Evolutionary conservation across 495 filamentous ascomycete genomes (phyloP).

Genomic region (Apodospora peruviana): DNA sequence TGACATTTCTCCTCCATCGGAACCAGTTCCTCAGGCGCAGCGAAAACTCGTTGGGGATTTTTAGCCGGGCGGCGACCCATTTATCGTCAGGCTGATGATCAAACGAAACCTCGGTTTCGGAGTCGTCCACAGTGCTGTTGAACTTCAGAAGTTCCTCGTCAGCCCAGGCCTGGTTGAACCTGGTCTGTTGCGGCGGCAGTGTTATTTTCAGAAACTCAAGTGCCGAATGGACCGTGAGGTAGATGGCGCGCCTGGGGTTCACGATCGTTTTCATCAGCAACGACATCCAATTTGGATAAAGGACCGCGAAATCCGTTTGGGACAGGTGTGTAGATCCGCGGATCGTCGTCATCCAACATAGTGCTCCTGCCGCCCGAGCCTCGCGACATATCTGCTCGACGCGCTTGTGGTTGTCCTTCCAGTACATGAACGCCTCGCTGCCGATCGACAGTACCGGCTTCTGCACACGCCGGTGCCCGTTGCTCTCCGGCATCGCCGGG

Average conservation of each 20-base stretch:
- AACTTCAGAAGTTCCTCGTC: conserved; percentile 36
- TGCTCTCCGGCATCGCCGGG: conserved; percentile 31
- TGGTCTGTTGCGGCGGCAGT: conserved; percentile 29
- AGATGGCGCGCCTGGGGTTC: conserved; percentile 49
- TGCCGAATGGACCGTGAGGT: conserved; percentile 50
- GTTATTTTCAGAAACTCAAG: conserved; percentile 47
- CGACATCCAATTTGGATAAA: conserved; percentile 52
- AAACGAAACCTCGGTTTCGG: conserved; percentile 26
- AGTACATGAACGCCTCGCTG: conserved; percentile 58
- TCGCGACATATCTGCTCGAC: conserved; percentile 46
- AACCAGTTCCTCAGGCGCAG: conserved; percentile 29
- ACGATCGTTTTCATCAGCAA: conserved; percentile 53
- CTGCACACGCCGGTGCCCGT: conserved; percentile 38
- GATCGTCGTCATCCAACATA: conserved; percentile 54
- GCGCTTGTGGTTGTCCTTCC: conserved; percentile 50
- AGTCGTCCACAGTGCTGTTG: conserved; percentile 6
- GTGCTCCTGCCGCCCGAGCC: conserved; percentile 39
- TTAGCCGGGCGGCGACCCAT: conserved; percentile 40
- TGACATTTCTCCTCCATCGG: conserved; percentile 16
- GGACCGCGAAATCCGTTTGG: conserved; percentile 54
- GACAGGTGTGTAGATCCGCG: conserved; percentile 53
- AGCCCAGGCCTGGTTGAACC: conserved; percentile 25
- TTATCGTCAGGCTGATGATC: conserved; percentile 40
- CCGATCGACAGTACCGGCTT: conserved; percentile 53
- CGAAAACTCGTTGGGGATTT: conserved; percentile 42